Conservation (phyloP, 1,284 basidiomycete genomes). For the Sphagnurus paluster region DNA sequence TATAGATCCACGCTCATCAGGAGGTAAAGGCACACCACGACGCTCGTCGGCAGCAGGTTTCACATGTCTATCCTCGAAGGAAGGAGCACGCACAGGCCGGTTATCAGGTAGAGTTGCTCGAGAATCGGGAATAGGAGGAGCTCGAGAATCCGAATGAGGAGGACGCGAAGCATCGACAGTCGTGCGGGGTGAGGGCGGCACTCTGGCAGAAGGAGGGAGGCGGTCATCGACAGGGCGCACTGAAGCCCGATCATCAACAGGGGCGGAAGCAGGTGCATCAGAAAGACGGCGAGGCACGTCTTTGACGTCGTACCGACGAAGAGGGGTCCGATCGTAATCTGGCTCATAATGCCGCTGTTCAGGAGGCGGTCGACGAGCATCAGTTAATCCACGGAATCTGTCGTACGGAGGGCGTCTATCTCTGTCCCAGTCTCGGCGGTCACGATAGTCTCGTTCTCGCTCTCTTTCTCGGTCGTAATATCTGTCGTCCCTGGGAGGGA, state of each 20-base stretch:
- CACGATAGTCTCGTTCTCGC: conserved; percentile 30
- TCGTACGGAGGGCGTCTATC: conserved; percentile 36
- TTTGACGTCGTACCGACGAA: conserved; percentile 32
- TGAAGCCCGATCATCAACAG: conserved; percentile 9
- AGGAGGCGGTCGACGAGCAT: conserved; percentile 39
- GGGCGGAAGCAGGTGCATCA: conserved; percentile 15
- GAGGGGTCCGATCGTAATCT: conserved; percentile 31
- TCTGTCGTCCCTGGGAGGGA: conserved; percentile 24
- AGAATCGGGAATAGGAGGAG: conserved; percentile 15
- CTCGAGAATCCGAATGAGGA: conserved; percentile 17
- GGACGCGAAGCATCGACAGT: conserved; percentile 25
- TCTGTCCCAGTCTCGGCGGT: conserved; percentile 34
- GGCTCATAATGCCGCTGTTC: conserved; percentile 45
- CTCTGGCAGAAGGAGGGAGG: conserved; percentile 17
- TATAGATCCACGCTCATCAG: conserved; percentile 29
- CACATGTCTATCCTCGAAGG: conserved; percentile 23
- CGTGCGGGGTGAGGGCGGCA: conserved; percentile 21
- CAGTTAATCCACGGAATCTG: conserved; percentile 34
- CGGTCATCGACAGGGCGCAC: conserved; percentile 25
- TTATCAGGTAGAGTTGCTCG: conserved; percentile 22
- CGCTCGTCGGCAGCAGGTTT: conserved; percentile 26
- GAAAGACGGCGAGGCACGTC: conserved; percentile 25
- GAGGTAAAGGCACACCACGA: conserved; percentile 15
- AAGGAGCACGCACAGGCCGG: conserved; percentile 22
- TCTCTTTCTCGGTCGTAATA: conserved; percentile 31